These are phyloP conservation scores for Emiliania huxleyi DNA, from an alignment of 78 protist species.

Conservation along the genomic window DNA sequence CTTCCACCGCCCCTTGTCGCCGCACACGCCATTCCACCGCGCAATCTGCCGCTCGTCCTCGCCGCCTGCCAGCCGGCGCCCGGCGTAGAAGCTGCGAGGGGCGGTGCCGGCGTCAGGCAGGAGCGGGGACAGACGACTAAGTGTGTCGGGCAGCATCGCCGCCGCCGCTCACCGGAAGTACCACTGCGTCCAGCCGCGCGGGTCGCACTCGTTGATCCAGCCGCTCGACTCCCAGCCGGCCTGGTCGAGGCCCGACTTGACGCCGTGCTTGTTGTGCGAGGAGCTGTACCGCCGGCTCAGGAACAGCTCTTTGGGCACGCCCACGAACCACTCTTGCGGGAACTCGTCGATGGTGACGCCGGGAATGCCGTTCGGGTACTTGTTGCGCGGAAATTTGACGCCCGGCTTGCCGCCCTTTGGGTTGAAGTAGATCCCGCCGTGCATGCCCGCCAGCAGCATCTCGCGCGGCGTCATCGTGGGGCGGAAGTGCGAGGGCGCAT, in stretches of 20 bases:
- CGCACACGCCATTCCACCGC: not conserved
- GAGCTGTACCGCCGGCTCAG: not conserved
- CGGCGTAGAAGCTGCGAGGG: not conserved
- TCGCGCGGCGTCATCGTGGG: not conserved
- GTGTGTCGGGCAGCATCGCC: too few species aligned
- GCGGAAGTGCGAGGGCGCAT: not conserved
- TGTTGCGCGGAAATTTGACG: not conserved
- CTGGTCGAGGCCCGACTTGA: not conserved
- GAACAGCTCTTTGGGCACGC: not conserved
- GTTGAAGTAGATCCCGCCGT: conserved; percentile 16
- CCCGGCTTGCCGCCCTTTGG: conserved; percentile 16
- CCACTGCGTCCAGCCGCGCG: conserved; percentile 10
- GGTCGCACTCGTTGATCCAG: not conserved
- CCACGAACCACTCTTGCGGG: not conserved
- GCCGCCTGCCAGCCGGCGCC: not conserved
- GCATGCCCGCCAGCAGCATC: not conserved
- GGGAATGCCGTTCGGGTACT: not conserved
- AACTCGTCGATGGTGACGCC: conserved; percentile 7
- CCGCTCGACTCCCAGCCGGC: conserved; percentile 7
- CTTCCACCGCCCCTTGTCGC: conserved; percentile 20
- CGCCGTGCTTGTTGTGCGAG: not conserved
- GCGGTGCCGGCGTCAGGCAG: too few species aligned
- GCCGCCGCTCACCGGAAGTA: too few species aligned
- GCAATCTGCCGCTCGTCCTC: conserved; percentile 10
- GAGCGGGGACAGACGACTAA: too few species aligned